Conservation (phyloP, 2,329 filamentous ascomycete genomes). For the Hypoxylon sp. region DNA sequence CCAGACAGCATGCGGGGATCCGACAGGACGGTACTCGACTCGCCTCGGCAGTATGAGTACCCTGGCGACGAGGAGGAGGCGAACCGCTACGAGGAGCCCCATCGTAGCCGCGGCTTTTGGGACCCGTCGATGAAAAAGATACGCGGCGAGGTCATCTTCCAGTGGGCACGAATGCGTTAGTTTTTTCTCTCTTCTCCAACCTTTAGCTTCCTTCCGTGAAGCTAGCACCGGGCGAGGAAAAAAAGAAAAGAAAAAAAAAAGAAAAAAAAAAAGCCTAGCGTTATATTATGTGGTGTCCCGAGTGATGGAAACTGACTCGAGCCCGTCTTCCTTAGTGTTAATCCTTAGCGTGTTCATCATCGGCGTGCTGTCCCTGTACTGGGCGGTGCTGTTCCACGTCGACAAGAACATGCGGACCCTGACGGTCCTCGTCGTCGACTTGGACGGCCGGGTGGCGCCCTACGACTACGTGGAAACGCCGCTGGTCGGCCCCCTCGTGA, state of each 20-base stretch:
- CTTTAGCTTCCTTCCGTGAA: neutral
- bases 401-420: constrained; percentile 62
- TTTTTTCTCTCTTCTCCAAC: neutral
- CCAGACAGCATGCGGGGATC: constrained; percentile 16
- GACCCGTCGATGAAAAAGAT: constrained; percentile 42
- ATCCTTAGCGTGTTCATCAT: constrained; percentile 68
- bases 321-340: constrained; percentile 50
- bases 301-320: neutral
- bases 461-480: constrained; percentile 59
- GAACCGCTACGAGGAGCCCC: constrained; percentile 32
- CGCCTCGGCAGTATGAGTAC: constrained; percentile 31
- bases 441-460: constrained; percentile 67
- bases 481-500: constrained; percentile 67
- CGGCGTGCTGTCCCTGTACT: constrained; percentile 69
- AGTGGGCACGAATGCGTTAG: constrained; percentile 43
- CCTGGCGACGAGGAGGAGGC: constrained; percentile 5
- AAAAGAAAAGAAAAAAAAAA: neutral
- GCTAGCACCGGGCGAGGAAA: neutral
- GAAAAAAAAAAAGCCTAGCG: neutral
- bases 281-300: too few species aligned
- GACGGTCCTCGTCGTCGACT: constrained; percentile 70
- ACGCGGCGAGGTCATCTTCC: constrained; percentile 34
- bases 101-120: constrained; percentile 45
- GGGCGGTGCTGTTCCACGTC: constrained; percentile 66
- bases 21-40: constrained; percentile 24